Conservation (phyloP, 257 asterid species). For the Cruciata laevipes region DNA sequence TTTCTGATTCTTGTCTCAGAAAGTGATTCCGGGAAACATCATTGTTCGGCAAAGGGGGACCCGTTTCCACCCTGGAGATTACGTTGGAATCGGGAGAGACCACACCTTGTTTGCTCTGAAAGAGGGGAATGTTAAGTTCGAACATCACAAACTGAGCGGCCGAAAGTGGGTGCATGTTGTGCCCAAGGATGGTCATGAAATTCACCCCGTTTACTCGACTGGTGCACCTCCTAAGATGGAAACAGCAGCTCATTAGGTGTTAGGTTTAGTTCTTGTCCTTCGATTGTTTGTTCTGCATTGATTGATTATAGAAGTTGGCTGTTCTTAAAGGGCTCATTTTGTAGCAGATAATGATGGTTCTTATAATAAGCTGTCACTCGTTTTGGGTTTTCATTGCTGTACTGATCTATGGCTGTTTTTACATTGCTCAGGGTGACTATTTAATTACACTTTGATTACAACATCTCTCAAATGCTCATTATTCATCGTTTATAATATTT, state of each 20-base stretch:
- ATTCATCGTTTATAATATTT: too few species aligned
- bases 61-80: constrained; percentile 83
- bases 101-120: constrained; percentile 84
- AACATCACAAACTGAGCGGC: constrained; percentile 58
- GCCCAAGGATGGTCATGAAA: constrained; percentile 79
- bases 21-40: constrained; percentile 84
- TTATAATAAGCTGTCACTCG: background rate
- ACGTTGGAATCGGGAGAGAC: constrained; percentile 81
- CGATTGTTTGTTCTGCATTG: background rate
- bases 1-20: constrained; percentile 34
- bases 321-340: background rate
- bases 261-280: background rate
- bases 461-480: too few species aligned
- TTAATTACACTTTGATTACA: too few species aligned
- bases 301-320: background rate
- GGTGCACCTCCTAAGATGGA: constrained; percentile 35
- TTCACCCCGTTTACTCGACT: constrained; percentile 62
- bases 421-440: too few species aligned
- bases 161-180: constrained; percentile 95
- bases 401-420: too few species aligned
- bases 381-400: too few species aligned
- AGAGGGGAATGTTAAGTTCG: constrained; percentile 84
- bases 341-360: background rate
- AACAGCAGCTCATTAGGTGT: constrained; percentile 33
- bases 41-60: constrained; percentile 96